Evolutionary conservation across 805 yeast species (phyloP).

Genomic region (Candida patagonica): DNA sequence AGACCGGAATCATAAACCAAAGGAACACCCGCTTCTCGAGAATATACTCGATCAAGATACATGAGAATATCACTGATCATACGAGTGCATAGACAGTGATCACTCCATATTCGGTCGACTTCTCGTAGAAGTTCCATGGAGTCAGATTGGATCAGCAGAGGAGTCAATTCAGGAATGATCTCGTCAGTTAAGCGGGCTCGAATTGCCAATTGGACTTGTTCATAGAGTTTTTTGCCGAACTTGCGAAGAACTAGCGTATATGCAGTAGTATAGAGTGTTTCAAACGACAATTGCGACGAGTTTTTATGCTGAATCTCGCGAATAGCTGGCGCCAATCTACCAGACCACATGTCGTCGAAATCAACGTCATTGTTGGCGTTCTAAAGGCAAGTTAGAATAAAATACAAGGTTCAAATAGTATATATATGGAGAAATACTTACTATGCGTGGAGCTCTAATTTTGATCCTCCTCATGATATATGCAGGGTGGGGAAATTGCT

Average conservation of each 20-base stretch:
- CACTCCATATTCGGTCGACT: conserved; percentile 51
- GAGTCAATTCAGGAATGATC: conserved; percentile 16
- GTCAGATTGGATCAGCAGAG: conserved; percentile 3
- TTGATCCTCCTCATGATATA: not conserved
- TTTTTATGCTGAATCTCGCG: conserved; percentile 60
- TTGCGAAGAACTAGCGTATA: conserved; percentile 67
- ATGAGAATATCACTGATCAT: conserved; percentile 76
- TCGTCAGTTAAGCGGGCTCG: conserved; percentile 33
- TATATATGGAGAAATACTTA: not conserved
- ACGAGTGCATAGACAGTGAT: conserved; percentile 61
- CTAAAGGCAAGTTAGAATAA: not conserved
- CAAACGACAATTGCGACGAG: conserved; percentile 69
- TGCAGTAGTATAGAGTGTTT: conserved; percentile 70
- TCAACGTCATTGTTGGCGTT: conserved; percentile 28
- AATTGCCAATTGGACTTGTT: conserved; percentile 44
- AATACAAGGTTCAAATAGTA: not conserved
- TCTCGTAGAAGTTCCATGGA: conserved; percentile 25
- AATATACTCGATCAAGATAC: conserved; percentile 80
- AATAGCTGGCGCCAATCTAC: conserved; percentile 54
- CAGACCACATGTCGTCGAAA: conserved; percentile 58
- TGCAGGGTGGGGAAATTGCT: not conserved
- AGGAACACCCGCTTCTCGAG: conserved; percentile 54
- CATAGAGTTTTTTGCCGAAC: conserved; percentile 56
- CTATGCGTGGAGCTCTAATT: not conserved
- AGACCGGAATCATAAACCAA: conserved; percentile 68